A percentile compares a stretch with the other conserved stretches of the same genome.
Conservation (phyloP, 345 rosid genomes). For the Limnanthes douglasii region DNA sequence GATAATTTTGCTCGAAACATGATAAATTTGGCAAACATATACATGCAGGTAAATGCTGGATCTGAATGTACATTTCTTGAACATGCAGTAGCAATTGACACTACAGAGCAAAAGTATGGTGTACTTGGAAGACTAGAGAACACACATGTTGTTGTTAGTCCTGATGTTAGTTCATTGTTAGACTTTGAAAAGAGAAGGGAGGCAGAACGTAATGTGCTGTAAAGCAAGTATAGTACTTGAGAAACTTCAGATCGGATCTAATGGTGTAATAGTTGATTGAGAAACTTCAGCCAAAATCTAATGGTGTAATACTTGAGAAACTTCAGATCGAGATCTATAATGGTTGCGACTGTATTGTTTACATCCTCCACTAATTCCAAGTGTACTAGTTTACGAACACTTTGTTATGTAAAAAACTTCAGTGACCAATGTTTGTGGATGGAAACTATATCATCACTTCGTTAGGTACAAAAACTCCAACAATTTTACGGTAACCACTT, state of each 20-base stretch:
- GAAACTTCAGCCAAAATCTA: too few relatives aligned
- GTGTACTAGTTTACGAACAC: too few relatives aligned
- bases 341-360: not conserved
- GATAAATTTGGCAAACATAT: not conserved
- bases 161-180: slow-evolving; percentile 21
- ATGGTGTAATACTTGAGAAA: not conserved
- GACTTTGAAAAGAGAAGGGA: not conserved
- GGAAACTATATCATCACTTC: too few relatives aligned
- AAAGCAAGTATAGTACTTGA: too few relatives aligned
- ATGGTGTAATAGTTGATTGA: too few relatives aligned
- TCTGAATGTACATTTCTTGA: slow-evolving; percentile 19
- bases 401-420: too few relatives aligned
- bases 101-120: slow-evolving; percentile 21
- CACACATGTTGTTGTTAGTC: slow-evolving; percentile 21
- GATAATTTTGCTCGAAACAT: not conserved
- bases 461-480: too few relatives aligned
- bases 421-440: too few relatives aligned
- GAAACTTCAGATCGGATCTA: too few relatives aligned
- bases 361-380: too few relatives aligned
- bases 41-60: slow-evolving; percentile 47
- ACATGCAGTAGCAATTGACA: slow-evolving; percentile 28
- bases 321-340: not conserved
- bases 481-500: too few relatives aligned
- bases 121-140: slow-evolving; percentile 23
- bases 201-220: not conserved